These are phyloP conservation scores for Rhizopus arrhizus DNA, from an alignment of 371 early-diverging fungal genomes.

Conservation along the genomic window DNA sequence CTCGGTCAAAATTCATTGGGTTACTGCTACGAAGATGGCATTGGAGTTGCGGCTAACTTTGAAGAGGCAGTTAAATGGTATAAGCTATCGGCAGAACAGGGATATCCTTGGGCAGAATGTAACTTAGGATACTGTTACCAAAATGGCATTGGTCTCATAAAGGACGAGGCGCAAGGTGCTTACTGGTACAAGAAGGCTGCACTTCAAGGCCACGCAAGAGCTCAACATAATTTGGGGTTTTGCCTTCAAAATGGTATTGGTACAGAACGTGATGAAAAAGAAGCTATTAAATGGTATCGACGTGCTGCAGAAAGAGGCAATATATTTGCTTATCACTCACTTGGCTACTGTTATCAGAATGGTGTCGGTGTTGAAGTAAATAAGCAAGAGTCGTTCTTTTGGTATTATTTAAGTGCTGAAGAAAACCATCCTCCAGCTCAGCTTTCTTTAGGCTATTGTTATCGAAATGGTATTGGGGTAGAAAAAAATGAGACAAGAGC, in stretches of 20 bases:
- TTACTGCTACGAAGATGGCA: no score
- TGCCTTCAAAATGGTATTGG: constrained; percentile 83
- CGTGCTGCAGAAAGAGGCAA: constrained; percentile 75
- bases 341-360: constrained; percentile 89
- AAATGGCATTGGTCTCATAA: constrained; percentile 81
- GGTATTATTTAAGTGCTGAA: constrained; percentile 67
- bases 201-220: constrained; percentile 78
- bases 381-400: constrained; percentile 64
- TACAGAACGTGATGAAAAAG: constrained; percentile 58
- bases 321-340: constrained; percentile 76
- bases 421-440: constrained; percentile 65
- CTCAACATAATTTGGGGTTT: constrained; percentile 80
- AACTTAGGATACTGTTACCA: constrained; percentile 92
- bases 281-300: constrained; percentile 71
- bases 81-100: constrained; percentile 65
- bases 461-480: constrained; percentile 68
- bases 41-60: no score
- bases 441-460: constrained; percentile 81
- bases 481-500: constrained; percentile 60
- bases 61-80: constrained; percentile 53
- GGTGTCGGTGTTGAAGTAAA: constrained; percentile 74
- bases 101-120: constrained; percentile 66
- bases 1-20: constrained; percentile 51
- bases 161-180: constrained; percentile 81
- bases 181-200: constrained; percentile 92